Conservation (phyloP, 2,329 filamentous ascomycete genomes). For the Ceratocystis harringtonii region DNA sequence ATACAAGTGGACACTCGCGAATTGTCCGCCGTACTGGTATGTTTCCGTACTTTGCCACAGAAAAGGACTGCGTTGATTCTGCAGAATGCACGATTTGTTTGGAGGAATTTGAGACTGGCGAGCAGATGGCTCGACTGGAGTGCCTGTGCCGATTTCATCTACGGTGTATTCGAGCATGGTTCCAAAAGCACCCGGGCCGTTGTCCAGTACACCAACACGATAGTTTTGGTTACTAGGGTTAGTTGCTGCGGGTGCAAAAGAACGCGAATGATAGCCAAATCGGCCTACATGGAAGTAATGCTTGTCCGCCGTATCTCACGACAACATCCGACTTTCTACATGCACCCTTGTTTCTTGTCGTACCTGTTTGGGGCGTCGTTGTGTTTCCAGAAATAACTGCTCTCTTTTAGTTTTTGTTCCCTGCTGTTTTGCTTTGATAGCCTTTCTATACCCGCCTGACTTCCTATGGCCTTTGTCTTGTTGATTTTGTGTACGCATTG, state of each 20-base stretch:
- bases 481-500: neutral
- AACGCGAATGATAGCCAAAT: neutral
- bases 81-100: constrained; percentile 55
- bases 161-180: constrained; percentile 47
- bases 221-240: constrained; percentile 34
- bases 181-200: constrained; percentile 43
- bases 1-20: constrained; percentile 19
- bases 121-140: constrained; percentile 49
- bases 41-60: constrained; percentile 48
- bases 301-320: neutral
- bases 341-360: neutral
- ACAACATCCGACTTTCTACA: neutral
- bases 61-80: constrained; percentile 53
- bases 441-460: neutral
- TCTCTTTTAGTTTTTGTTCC: neutral
- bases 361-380: neutral
- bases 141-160: constrained; percentile 51
- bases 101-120: constrained; percentile 48
- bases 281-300: neutral
- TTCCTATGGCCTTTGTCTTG: neutral
- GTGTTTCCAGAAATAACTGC: neutral
- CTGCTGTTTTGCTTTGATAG: neutral
- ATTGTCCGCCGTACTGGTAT: constrained; percentile 40
- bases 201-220: constrained; percentile 54
- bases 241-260: neutral